These are phyloP conservation scores for Rhizoctonia solani DNA, from an alignment of 1,284 basidiomycete species.

Conservation along the genomic window DNA sequence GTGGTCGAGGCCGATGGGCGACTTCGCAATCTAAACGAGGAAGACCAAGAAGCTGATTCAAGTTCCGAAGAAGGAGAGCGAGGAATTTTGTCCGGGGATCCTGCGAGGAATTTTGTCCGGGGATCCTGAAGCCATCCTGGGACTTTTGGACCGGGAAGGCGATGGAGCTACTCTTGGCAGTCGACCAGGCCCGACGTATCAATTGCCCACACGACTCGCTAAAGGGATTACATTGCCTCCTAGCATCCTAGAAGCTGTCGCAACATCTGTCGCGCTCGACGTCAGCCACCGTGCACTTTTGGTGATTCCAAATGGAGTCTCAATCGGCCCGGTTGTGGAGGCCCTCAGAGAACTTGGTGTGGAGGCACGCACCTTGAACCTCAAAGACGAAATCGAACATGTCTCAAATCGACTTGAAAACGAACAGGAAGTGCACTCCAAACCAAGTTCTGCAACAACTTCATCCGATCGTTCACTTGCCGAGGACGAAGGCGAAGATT, in stretches of 20 bases:
- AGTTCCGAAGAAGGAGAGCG: neutral
- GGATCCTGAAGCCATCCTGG: slow-evolving; percentile 5
- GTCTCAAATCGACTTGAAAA: slow-evolving; percentile 9
- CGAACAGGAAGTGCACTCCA: neutral
- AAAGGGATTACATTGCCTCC: neutral
- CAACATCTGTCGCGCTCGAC: slow-evolving; percentile 68
- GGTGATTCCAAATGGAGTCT: slow-evolving; percentile 62
- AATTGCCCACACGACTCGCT: neutral
- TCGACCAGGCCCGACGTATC: neutral
- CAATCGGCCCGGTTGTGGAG: slow-evolving; percentile 62
- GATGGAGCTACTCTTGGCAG: neutral
- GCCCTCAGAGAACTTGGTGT: slow-evolving; percentile 68
- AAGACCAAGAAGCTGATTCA: neutral
- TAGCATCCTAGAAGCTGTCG: slow-evolving; percentile 64
- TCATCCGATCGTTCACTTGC: no score
- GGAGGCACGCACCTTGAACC: slow-evolving; percentile 55
- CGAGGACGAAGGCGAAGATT: neutral
- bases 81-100: no score
- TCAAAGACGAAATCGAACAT: slow-evolving; percentile 48
- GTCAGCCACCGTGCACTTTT: slow-evolving; percentile 68
- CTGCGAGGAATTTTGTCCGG: slow-evolving; percentile 18
- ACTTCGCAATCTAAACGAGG: slow-evolving; percentile 31
- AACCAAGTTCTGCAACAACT: no score
- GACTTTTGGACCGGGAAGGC: neutral
- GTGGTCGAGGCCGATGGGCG: slow-evolving; percentile 58